These are phyloP conservation scores for Lactarius sp. DNA, from an alignment of 768 basidiomycete genomes.

Conservation along the genomic window DNA sequence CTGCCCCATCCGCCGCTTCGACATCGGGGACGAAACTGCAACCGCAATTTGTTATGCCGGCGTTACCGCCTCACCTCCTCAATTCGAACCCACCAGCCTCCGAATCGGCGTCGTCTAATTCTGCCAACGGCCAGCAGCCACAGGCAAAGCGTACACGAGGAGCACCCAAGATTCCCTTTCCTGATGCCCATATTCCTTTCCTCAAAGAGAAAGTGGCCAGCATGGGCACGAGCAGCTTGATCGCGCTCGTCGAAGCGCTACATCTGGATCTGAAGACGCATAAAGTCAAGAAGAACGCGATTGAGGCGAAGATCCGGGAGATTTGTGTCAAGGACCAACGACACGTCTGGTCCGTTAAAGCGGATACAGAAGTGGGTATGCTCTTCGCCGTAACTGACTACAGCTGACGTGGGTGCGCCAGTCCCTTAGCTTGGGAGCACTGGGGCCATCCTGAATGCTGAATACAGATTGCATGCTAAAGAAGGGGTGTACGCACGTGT, in stretches of 20 bases:
- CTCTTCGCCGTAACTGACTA: background rate
- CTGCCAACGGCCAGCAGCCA: constrained; percentile 9
- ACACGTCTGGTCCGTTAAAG: constrained; percentile 70
- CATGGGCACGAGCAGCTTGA: constrained; percentile 57
- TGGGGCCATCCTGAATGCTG: background rate
- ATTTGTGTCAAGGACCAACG: constrained; percentile 67
- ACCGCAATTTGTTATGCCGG: constrained; percentile 42
- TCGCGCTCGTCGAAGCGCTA: constrained; percentile 66
- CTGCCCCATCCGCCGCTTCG: constrained; percentile 28
- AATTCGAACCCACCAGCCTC: constrained; percentile 15
- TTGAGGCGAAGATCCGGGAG: constrained; percentile 77
- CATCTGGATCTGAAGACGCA: constrained; percentile 62
- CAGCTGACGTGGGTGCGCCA: constrained; percentile 4
- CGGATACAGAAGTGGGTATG: constrained; percentile 18
- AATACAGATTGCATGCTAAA: background rate
- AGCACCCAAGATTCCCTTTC: constrained; percentile 56
- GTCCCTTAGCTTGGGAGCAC: constrained; percentile 1
- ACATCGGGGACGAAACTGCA: constrained; percentile 26
- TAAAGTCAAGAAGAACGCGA: constrained; percentile 77
- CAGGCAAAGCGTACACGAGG: constrained; percentile 28
- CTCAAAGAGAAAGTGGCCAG: constrained; percentile 60
- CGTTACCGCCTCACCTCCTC: constrained; percentile 29
- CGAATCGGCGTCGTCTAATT: constrained; percentile 23
- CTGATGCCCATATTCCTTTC: constrained; percentile 55
- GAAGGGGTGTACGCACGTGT: background rate